Evolutionary conservation across 805 yeast genomes (phyloP).

Genomic region (Candida endomychidarum): DNA sequence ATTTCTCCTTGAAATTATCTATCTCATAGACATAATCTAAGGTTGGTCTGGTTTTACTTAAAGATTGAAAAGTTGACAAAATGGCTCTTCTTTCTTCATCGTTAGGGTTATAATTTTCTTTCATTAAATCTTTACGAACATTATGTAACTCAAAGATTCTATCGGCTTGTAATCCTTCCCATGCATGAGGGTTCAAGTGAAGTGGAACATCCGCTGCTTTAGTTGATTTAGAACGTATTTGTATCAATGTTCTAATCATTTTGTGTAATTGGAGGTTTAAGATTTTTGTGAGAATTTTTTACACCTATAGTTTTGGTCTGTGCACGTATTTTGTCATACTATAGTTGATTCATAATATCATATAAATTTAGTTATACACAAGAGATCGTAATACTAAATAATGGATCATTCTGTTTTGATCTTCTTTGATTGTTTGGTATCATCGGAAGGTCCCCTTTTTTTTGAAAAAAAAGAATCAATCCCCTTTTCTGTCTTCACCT

Average conservation of each 20-base stretch:
- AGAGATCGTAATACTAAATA: neutral
- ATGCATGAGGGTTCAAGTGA: constrained; percentile 62
- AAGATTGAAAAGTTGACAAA: constrained; percentile 36
- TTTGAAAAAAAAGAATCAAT: constrained; percentile 29
- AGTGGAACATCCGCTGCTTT: constrained; percentile 24
- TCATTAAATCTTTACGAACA: constrained; percentile 50
- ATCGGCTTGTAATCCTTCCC: constrained; percentile 69
- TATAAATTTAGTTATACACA: neutral
- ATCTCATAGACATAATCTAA: constrained; percentile 42
- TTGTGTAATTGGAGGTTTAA: neutral
- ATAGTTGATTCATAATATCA: too few species aligned
- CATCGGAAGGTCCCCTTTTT: constrained; percentile 7
- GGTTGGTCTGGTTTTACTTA: constrained; percentile 28
- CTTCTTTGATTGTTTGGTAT: constrained; percentile 5
- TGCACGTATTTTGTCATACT: too few species aligned
- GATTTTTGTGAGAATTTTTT: constrained; percentile 8
- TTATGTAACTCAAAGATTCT: constrained; percentile 60
- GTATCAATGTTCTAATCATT: neutral
- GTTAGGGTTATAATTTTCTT: constrained; percentile 42
- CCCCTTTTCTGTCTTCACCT: constrained; percentile 16
- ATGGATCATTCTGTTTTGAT: constrained; percentile 1
- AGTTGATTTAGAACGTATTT: constrained; percentile 14
- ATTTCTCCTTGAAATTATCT: constrained; percentile 42
- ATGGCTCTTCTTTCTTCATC: constrained; percentile 65
- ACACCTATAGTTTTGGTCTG: neutral